phyloP scores from a whole-genome alignment of 1,139 yeast species.

The Kluyveromyces sp. region DNA sequence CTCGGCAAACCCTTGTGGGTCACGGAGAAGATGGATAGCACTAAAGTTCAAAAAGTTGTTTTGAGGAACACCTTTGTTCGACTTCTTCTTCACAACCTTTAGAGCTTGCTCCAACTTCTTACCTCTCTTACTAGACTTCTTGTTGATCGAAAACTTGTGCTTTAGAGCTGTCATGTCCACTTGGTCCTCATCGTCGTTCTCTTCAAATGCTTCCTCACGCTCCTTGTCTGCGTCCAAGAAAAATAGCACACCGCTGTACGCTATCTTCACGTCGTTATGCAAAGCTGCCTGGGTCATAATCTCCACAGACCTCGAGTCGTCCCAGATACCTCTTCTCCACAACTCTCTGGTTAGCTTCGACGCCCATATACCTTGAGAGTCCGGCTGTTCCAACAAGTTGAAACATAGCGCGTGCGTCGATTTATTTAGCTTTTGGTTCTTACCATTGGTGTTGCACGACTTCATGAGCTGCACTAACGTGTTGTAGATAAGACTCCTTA shows the following conservation, averaged over 20 bases:
- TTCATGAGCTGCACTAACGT: constrained; percentile 73
- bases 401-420: constrained; percentile 88
- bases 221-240: constrained; percentile 94
- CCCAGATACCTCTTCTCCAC: constrained; percentile 98
- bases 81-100: constrained; percentile 58
- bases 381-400: constrained; percentile 71
- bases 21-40: constrained; percentile 87
- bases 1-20: constrained; percentile 97
- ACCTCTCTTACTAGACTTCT: constrained; percentile 71
- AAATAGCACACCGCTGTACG: constrained; percentile 82
- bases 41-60: constrained; percentile 83
- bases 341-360: constrained; percentile 88
- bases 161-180: constrained; percentile 61
- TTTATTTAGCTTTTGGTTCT: constrained; percentile 75
- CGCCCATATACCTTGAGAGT: constrained; percentile 89
- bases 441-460: constrained; percentile 71
- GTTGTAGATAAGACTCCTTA: constrained; percentile 75
- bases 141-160: constrained; percentile 78
- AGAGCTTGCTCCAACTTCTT: constrained; percentile 70
- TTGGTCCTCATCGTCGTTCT: constrained; percentile 61
- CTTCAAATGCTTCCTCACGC: constrained; percentile 76
- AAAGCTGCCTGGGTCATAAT: constrained; percentile 93
- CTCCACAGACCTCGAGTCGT: constrained; percentile 90
- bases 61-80: constrained; percentile 40
- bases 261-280: constrained; percentile 78